These are phyloP conservation scores for Ulmus americana DNA, from an alignment of 331 rosid species.

Conservation along the genomic window DNA sequence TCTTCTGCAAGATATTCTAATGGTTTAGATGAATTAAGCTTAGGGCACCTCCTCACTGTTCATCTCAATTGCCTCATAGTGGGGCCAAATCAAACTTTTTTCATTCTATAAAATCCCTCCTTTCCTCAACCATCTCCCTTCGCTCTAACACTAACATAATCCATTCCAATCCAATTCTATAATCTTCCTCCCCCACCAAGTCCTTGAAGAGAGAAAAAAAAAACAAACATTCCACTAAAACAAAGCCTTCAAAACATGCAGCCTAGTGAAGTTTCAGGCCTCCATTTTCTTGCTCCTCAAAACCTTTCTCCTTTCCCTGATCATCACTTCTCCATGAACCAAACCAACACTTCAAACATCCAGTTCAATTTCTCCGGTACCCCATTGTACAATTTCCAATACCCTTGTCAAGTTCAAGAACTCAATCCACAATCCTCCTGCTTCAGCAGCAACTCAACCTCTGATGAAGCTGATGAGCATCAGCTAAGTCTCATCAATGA, in stretches of 20 bases:
- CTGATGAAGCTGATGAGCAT: conserved; percentile 84
- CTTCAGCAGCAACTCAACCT: conserved; percentile 70
- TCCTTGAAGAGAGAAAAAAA: neutral
- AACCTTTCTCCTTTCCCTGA: conserved; percentile 48
- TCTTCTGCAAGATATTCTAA: conserved; percentile 40
- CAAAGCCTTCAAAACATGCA: conserved; percentile 46
- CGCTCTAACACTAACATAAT: conserved; percentile 30
- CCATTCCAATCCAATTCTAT: conserved; percentile 8
- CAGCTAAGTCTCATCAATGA: conserved; percentile 60
- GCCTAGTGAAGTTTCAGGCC: conserved; percentile 49
- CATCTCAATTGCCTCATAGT: conserved; percentile 21
- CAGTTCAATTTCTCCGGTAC: conserved; percentile 36
- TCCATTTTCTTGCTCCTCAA: conserved; percentile 47
- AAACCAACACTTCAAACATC: conserved; percentile 34
- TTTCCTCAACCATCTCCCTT: conserved; percentile 38
- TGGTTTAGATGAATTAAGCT: conserved; percentile 20
- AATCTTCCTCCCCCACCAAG: conserved; percentile 27
- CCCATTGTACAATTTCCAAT: conserved; percentile 41
- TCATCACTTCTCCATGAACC: conserved; percentile 39
- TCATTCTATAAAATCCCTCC: conserved; percentile 61
- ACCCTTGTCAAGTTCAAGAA: conserved; percentile 39
- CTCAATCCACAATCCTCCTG: conserved; percentile 46
- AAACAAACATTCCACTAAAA: conserved; percentile 2
- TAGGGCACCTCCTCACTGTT: conserved; percentile 30
- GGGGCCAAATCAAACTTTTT: conserved; percentile 33